Conservation (phyloP, 768 basidiomycete genomes). For the Russula griseocarnosa region DNA sequence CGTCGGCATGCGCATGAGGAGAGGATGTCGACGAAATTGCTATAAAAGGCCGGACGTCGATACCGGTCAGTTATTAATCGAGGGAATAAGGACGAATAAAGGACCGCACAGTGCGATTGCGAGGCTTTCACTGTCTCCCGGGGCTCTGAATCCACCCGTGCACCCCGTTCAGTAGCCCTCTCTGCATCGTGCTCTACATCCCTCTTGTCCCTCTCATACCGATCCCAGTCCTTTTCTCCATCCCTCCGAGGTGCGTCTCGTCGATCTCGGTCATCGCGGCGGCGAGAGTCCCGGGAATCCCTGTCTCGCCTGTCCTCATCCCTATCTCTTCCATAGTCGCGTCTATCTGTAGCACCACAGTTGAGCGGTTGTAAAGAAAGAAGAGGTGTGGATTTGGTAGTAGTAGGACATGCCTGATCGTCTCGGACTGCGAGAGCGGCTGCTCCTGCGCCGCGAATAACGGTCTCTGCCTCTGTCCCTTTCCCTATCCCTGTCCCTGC, state of each 20-base stretch:
- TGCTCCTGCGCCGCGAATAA: slow-evolving; percentile 26
- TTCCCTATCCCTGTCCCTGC: slow-evolving; percentile 26
- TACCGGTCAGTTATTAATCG: background rate
- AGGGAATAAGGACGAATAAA: background rate
- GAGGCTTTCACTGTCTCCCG: slow-evolving; percentile 24
- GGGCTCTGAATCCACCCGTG: slow-evolving; percentile 32
- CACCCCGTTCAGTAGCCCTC: slow-evolving; percentile 39
- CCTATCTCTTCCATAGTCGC: slow-evolving; percentile 24
- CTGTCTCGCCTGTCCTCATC: slow-evolving; percentile 28
- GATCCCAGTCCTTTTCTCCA: slow-evolving; percentile 29
- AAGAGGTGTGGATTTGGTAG: background rate
- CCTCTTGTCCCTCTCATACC: slow-evolving; percentile 30
- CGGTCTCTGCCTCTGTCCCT: slow-evolving; percentile 27
- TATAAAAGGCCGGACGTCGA: background rate
- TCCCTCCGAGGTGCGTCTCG: slow-evolving; percentile 25
- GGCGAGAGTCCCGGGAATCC: slow-evolving; percentile 22
- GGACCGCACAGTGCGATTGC: slow-evolving; percentile 16
- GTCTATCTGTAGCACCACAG: slow-evolving; percentile 14
- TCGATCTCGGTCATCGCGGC: slow-evolving; percentile 29
- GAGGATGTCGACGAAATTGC: slow-evolving; percentile 1
- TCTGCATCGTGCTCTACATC: slow-evolving; percentile 41
- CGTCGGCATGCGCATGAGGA: slow-evolving; percentile 9
- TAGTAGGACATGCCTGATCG: slow-evolving; percentile 20
- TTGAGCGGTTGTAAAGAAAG: background rate
- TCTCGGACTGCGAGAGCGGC: slow-evolving; percentile 31